A percentile compares a stretch with the other conserved stretches of the same genome.
phyloP scores from a whole-genome alignment of 192 early-diverging fungal species.

The Obelidium mucronatum region DNA sequence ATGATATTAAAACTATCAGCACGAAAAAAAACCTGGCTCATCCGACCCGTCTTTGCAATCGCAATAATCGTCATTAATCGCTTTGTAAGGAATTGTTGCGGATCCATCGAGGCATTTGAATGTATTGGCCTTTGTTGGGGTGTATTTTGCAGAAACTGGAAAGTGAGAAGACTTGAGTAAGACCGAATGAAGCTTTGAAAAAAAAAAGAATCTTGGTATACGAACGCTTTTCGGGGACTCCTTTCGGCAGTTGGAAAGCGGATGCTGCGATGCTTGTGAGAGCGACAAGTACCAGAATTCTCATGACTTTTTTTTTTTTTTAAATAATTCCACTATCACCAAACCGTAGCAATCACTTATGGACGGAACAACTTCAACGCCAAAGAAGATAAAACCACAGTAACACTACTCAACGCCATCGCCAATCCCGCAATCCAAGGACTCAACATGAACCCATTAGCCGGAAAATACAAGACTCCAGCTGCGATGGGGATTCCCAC shows the following conservation, averaged over 20 bases:
- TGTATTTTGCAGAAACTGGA: conserved; percentile 3
- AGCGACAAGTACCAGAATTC: background rate
- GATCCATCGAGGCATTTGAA: conserved; percentile 76
- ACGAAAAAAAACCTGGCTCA: no score
- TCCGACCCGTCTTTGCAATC: conserved; percentile 93
- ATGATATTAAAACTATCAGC: no score
- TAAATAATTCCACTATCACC: background rate
- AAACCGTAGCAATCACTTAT: no score
- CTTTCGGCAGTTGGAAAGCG: background rate
- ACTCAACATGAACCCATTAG: conserved; percentile 55
- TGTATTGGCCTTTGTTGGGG: background rate
- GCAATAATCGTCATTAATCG: conserved; percentile 89
- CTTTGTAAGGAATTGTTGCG: conserved; percentile 63
- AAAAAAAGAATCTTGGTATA: background rate
- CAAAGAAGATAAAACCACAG: conserved; percentile 84
- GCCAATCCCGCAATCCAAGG: conserved; percentile 88
- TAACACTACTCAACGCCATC: conserved; percentile 88
- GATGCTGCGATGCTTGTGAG: background rate
- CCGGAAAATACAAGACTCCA: conserved; percentile 67
- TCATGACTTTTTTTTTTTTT: background rate
- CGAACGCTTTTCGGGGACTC: conserved; percentile 12
- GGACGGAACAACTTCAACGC: conserved; percentile 46
- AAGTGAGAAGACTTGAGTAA: no score
- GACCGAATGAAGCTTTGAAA: no score
- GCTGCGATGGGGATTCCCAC: conserved; percentile 91